Evolutionary conservation across 2,329 filamentous ascomycete species (phyloP).

Genomic region (Hymenoscyphus scutula): DNA sequence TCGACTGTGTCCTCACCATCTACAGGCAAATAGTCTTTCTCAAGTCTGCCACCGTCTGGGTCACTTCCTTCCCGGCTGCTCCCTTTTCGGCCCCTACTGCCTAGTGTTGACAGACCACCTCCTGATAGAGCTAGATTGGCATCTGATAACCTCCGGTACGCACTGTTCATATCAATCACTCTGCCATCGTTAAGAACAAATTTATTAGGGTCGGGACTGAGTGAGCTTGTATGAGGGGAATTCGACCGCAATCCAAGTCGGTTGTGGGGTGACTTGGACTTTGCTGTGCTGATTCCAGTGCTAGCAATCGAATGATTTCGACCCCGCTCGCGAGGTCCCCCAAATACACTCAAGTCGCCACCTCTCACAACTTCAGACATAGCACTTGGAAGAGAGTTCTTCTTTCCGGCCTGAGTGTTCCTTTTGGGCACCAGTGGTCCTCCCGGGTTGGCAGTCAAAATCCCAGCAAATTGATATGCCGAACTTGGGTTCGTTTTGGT

Average conservation of each 20-base stretch:
- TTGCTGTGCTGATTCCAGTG: constrained; percentile 24
- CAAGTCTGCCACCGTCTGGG: constrained; percentile 24
- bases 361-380: constrained; percentile 56
- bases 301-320: constrained; percentile 28
- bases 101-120: constrained; percentile 55
- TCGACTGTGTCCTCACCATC: constrained; percentile 30
- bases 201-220: constrained; percentile 31
- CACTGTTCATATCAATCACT: constrained; percentile 64
- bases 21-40: constrained; percentile 32
- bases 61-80: constrained; percentile 24
- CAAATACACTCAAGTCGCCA: constrained; percentile 48
- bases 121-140: constrained; percentile 64
- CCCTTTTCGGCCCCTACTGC: constrained; percentile 27
- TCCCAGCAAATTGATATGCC: constrained; percentile 62
- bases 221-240: constrained; percentile 27
- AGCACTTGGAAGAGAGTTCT: constrained; percentile 37
- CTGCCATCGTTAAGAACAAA: constrained; percentile 59
- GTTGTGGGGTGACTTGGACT: constrained; percentile 35
- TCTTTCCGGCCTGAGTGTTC: constrained; percentile 47
- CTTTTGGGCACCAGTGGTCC: constrained; percentile 46
- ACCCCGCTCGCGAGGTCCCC: constrained; percentile 29
- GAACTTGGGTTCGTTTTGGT: constrained; percentile 44
- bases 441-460: constrained; percentile 50
- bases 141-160: constrained; percentile 70
- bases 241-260: constrained; percentile 31